These are phyloP conservation scores for Cinchona pubescens DNA, from an alignment of 257 asterid species.

Conservation along the genomic window DNA sequence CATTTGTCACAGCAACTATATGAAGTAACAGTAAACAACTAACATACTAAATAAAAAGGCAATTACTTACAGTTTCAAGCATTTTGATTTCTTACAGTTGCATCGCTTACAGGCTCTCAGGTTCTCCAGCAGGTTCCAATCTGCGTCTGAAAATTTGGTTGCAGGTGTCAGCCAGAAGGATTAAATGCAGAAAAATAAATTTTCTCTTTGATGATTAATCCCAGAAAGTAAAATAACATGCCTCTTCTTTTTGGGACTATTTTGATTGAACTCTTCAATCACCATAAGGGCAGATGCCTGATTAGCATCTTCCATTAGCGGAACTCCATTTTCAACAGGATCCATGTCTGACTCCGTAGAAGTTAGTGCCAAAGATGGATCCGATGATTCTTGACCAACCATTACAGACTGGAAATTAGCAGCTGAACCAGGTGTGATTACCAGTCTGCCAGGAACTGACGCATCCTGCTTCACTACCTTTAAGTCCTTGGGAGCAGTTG, in stretches of 20 bases:
- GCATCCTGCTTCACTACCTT: constrained; percentile 48
- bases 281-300: constrained; percentile 36
- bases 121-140: constrained; percentile 54
- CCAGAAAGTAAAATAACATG: constrained; percentile 17
- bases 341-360: constrained; percentile 40
- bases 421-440: constrained; percentile 55
- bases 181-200: not conserved
- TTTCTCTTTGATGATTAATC: not conserved
- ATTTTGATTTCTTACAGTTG: constrained; percentile 93
- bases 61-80: constrained; percentile 87
- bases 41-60: not conserved
- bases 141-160: constrained; percentile 49
- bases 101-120: constrained; percentile 82
- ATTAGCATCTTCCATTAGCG: constrained; percentile 42
- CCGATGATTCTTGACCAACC: constrained; percentile 39
- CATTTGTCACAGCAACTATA: too few species aligned
- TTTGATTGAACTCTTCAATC: constrained; percentile 60
- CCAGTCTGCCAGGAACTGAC: constrained; percentile 48
- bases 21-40: too few species aligned
- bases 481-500: constrained; percentile 62
- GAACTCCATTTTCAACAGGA: constrained; percentile 35
- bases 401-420: constrained; percentile 37
- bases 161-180: constrained; percentile 19
- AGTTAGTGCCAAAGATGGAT: constrained; percentile 27
- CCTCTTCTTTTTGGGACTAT: constrained; percentile 93